Conservation (phyloP, 2,329 filamentous ascomycete genomes). For the Neofusicoccum cordaticola region DNA sequence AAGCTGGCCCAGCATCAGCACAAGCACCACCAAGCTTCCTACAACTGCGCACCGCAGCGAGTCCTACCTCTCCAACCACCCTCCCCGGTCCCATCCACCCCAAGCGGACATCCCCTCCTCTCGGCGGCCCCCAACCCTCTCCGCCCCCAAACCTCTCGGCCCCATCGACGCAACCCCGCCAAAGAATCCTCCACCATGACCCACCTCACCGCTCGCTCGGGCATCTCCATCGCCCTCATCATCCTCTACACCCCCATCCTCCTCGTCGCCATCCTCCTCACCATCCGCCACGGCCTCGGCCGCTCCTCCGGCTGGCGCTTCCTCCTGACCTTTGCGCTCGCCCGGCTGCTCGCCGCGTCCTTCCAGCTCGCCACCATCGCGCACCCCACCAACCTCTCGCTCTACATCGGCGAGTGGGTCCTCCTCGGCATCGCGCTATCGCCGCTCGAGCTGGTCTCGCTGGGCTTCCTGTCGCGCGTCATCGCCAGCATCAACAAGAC, state of each 20-base stretch:
- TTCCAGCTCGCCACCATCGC: slow-evolving; percentile 10
- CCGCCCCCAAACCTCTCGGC: not conserved
- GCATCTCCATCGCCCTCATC: slow-evolving; percentile 8
- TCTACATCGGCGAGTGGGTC: slow-evolving; percentile 16
- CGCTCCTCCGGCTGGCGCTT: slow-evolving; percentile 13
- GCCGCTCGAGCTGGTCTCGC: slow-evolving; percentile 6
- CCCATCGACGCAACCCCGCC: not conserved
- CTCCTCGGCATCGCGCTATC: slow-evolving; percentile 10
- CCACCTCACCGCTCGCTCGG: not conserved
- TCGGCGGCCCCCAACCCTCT: not conserved
- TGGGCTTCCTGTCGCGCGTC: slow-evolving; percentile 11
- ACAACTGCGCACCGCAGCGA: no score
- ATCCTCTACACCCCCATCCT: slow-evolving; percentile 5
- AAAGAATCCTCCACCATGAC: not conserved
- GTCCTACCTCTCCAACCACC: no score
- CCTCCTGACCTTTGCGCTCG: not conserved
- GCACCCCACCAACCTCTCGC: not conserved
- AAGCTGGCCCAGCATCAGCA: no score
- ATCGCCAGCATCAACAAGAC: not conserved
- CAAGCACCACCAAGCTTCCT: no score
- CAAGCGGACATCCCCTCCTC: not conserved
- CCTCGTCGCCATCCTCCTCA: slow-evolving; percentile 3
- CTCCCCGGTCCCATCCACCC: no score
- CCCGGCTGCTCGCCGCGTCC: not conserved
- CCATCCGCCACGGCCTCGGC: slow-evolving; percentile 10